Conservation (phyloP, 2,329 filamentous ascomycete species). For the Aspergillus sp. region DNA sequence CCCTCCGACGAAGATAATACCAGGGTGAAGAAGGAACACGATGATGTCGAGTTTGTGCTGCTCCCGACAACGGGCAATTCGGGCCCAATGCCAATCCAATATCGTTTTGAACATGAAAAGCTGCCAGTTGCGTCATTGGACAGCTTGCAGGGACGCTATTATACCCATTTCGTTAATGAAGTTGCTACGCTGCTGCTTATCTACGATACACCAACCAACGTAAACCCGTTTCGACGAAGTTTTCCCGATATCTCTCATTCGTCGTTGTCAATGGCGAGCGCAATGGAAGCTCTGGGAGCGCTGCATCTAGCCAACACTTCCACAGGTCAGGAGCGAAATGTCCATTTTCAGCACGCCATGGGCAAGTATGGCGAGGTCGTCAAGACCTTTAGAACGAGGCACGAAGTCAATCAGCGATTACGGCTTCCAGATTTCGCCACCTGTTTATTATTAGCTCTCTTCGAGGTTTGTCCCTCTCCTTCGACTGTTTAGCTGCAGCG, state of each 20-base stretch:
- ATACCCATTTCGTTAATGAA: slow-evolving; percentile 35
- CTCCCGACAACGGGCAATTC: not conserved
- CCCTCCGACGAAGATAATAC: not conserved
- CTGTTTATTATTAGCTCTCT: slow-evolving; percentile 34
- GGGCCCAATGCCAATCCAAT: not conserved
- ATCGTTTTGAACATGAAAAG: slow-evolving; percentile 20
- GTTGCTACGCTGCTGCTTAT: slow-evolving; percentile 36
- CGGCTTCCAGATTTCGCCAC: slow-evolving; percentile 35
- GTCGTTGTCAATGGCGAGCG: slow-evolving; percentile 35
- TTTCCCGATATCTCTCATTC: slow-evolving; percentile 36
- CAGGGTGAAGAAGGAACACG: slow-evolving; percentile 5
- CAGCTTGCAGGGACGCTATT: slow-evolving; percentile 33
- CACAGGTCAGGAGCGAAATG: slow-evolving; percentile 28
- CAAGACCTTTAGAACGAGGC: slow-evolving; percentile 30
- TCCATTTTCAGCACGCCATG: slow-evolving; percentile 40
- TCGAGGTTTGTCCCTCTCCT: slow-evolving; percentile 28
- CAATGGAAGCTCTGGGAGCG: slow-evolving; percentile 42
- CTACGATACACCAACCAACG: slow-evolving; percentile 37
- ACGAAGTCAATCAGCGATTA: slow-evolving; percentile 24
- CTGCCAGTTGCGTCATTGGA: slow-evolving; percentile 20
- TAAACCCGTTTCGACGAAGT: slow-evolving; percentile 36
- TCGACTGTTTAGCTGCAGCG: not conserved
- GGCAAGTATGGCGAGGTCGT: slow-evolving; percentile 40
- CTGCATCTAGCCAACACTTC: slow-evolving; percentile 44
- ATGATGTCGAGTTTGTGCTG: not conserved